Evolutionary conservation across 2,329 filamentous ascomycete genomes (phyloP).

Genomic region (Colletotrichum musicola): DNA sequence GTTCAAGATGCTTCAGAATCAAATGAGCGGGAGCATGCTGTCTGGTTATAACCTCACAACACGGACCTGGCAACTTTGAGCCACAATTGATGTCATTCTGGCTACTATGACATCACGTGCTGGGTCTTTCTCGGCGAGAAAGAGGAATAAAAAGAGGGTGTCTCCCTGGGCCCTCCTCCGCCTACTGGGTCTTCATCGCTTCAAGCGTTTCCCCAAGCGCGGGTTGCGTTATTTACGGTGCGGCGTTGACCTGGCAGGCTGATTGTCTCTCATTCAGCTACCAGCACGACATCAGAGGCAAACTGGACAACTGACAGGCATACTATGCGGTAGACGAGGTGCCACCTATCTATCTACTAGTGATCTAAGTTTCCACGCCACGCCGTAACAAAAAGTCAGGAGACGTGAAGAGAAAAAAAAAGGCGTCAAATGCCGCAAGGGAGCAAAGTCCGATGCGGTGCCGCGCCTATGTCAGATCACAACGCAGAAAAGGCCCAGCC

Average conservation of each 20-base stretch:
- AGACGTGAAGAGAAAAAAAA: background rate
- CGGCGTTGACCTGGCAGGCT: no score
- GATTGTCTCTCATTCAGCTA: background rate
- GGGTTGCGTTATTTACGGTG: constrained; percentile 18
- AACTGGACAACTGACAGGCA: no score
- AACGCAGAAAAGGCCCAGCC: no score
- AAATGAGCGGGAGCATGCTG: no score
- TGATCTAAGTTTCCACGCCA: background rate
- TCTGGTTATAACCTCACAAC: background rate
- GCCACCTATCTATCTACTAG: no score
- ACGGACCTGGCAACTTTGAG: background rate
- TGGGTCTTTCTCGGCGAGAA: constrained; percentile 9
- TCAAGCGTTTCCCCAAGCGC: background rate
- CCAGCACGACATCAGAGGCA: background rate
- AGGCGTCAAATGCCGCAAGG: background rate
- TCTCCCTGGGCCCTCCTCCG: background rate
- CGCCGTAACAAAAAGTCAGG: background rate
- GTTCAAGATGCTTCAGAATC: no score
- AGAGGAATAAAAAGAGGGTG: background rate
- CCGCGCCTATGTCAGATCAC: constrained; percentile 34
- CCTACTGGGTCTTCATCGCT: background rate
- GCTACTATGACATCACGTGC: constrained; percentile 21
- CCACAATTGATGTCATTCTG: constrained; percentile 25
- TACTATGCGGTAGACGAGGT: no score
- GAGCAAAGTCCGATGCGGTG: constrained; percentile 1